Percentiles rank a stretch among this genome's conserved stretches.
phyloP scores from a whole-genome alignment of 495 filamentous ascomycete genomes.

The Cetradonia linearis region DNA sequence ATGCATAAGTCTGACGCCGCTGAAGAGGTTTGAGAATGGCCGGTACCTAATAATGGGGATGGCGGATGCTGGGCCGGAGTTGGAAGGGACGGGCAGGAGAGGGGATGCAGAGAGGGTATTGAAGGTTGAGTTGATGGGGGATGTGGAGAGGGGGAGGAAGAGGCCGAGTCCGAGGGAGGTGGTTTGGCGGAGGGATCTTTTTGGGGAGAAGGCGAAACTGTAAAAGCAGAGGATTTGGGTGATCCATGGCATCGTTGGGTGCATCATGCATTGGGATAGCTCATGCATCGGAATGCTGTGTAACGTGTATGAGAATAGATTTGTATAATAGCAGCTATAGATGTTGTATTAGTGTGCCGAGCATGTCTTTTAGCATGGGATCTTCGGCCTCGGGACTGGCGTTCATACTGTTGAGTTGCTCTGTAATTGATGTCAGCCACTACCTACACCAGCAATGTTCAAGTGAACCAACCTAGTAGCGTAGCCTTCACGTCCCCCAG shows the following conservation, averaged over 20 bases:
- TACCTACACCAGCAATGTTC: not conserved
- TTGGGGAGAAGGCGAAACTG: not conserved
- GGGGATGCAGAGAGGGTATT: slow-evolving; percentile 70
- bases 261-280: slow-evolving; percentile 5
- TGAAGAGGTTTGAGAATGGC: slow-evolving; percentile 44
- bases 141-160: slow-evolving; percentile 19
- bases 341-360: slow-evolving; percentile 20
- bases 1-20: slow-evolving; percentile 57
- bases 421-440: slow-evolving; percentile 5
- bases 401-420: slow-evolving; percentile 20
- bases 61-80: slow-evolving; percentile 60
- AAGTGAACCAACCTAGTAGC: slow-evolving; percentile 47
- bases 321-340: slow-evolving; percentile 6
- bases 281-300: no score
- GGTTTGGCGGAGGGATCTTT: slow-evolving; percentile 10
- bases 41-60: slow-evolving; percentile 48
- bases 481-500: slow-evolving; percentile 53
- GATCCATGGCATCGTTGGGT: not conserved
- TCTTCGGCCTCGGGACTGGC: slow-evolving; percentile 21
- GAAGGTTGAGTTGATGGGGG: slow-evolving; percentile 37
- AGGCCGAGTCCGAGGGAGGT: slow-evolving; percentile 18
- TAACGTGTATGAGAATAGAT: not conserved
- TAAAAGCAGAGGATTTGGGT: not conserved
- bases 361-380: slow-evolving; percentile 20
- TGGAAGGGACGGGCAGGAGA: slow-evolving; percentile 47